Conservation (phyloP, 306 rosid species). For the Quercus aquifolioides region DNA sequence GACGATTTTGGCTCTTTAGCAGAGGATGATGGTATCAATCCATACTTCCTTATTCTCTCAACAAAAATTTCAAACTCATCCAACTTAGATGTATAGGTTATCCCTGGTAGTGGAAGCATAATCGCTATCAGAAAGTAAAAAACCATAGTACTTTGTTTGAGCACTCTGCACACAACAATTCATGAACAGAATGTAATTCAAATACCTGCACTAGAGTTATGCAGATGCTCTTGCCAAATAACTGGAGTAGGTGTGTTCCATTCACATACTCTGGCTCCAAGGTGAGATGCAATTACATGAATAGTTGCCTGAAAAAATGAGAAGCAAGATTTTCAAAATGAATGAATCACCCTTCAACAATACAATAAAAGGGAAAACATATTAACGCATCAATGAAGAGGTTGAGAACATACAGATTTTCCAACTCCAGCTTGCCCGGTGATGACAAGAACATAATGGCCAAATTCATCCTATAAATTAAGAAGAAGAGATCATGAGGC, state of each 20-base stretch:
- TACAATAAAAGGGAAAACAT: conserved; percentile 8
- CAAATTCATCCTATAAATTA: conserved; percentile 41
- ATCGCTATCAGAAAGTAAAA: conserved; percentile 12
- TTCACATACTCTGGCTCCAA: conserved; percentile 67
- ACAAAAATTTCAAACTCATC: conserved; percentile 85
- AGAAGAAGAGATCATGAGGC: conserved; percentile 4
- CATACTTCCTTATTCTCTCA: conserved; percentile 81
- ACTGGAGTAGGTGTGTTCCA: conserved; percentile 95
- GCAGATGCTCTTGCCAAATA: conserved; percentile 84
- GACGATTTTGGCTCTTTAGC: conserved; percentile 57
- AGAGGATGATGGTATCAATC: conserved; percentile 50
- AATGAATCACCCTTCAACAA: not conserved
- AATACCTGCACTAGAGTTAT: conserved; percentile 72
- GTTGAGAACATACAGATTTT: conserved; percentile 67
- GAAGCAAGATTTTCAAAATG: conserved; percentile 1
- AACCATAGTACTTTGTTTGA: conserved; percentile 6
- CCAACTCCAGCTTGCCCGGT: conserved; percentile 93
- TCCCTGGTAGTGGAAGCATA: conserved; percentile 41
- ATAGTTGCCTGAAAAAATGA: conserved; percentile 57
- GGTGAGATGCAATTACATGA: conserved; percentile 69
- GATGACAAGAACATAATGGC: conserved; percentile 60
- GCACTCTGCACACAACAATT: not conserved
- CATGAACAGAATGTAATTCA: conserved; percentile 2
- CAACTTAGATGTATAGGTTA: conserved; percentile 74
- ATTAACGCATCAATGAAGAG: conserved; percentile 21